Base-by-base conservation (phyloP, 140 eudicot species). In the Oenanthe javanica region DNA sequence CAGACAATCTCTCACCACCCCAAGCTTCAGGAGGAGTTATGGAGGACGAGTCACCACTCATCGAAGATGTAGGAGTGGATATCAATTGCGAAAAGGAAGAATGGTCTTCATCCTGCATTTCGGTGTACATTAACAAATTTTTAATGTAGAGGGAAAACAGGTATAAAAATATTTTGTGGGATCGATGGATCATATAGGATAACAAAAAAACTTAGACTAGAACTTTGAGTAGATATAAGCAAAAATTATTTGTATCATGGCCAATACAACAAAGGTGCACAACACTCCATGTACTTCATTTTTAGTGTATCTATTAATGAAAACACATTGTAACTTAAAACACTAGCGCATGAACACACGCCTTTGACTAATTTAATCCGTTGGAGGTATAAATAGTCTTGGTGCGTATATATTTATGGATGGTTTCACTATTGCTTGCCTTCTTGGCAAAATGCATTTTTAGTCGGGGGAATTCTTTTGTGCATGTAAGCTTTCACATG, bases 1-100 rank as follows among this genome's bases (percentile, higher is more conserved):
- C 95, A 0, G 97, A 83, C 69, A 91, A 81, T 84, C 91, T 86
- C 85, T 89, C 97, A 25, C 96, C 97, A 6, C 97, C 97, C 97
- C 97, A 92, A 81, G 95, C 93, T 87, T 95, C 99, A 19, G 97
- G 99, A 76, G 97, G 99, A 75, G 98, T 93, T 47, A 93, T 87
- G 77, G 96, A 89, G 79, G 98, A 83, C 48, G 90, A 73, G 73
- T 89, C 98, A 54, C 87, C 89, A 27, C 83, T 69, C 61, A 50
- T 90, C 45, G 90, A 84, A 77, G 91, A 83, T 74, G 88, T n/a
- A 45, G 90, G 89, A 67, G 89, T 84, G 15, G 94, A 82, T 79
- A 79, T 77, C 83, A 89, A 84, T 72, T 84, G 91, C 14, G 91
- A 73, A 67, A 88, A 81, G 66, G 86, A 79, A 51, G 89, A 85